phyloP scores from a whole-genome alignment of 2,329 filamentous ascomycete species.

The Calycina marina region DNA sequence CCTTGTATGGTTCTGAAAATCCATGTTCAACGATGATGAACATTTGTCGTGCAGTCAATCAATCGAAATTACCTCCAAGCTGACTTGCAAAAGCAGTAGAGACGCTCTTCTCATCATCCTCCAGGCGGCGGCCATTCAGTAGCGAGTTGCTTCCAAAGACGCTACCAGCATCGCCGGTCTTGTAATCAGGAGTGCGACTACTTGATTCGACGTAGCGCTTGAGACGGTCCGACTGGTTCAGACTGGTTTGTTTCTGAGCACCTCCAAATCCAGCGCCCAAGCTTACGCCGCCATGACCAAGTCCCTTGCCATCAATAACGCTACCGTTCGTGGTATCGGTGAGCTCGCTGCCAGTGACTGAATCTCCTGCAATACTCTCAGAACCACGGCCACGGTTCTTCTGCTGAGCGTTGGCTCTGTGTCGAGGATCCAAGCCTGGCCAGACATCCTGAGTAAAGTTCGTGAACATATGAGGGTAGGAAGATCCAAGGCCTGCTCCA shows the following conservation, averaged over 20 bases:
- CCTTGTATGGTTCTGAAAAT: not conserved
- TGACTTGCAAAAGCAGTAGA: constrained; percentile 96
- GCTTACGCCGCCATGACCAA: constrained; percentile 77
- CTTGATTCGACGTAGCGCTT: constrained; percentile 89
- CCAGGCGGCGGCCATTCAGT: constrained; percentile 33
- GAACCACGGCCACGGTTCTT: constrained; percentile 53
- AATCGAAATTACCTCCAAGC: constrained; percentile 41
- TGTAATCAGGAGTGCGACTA: constrained; percentile 45
- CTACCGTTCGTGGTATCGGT: constrained; percentile 68
- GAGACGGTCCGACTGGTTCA: constrained; percentile 77
- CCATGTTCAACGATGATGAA: not conserved
- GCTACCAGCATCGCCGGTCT: constrained; percentile 42
- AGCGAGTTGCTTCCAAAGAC: constrained; percentile 48
- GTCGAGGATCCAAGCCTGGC: constrained; percentile 60
- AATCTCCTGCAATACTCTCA: constrained; percentile 80
- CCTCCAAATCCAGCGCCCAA: constrained; percentile 68
- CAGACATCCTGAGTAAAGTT: constrained; percentile 75
- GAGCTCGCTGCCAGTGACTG: constrained; percentile 78
- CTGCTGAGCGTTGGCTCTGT: constrained; percentile 44
- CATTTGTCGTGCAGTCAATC: constrained; percentile 14
- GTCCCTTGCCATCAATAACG: constrained; percentile 58
- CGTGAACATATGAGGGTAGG: constrained; percentile 91
- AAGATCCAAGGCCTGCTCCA: constrained; percentile 55
- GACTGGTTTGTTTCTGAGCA: constrained; percentile 53
- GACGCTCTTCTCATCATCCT: constrained; percentile 92